Percentiles rank a stretch among this genome's conserved stretches.
Evolutionary conservation across 2,329 filamentous ascomycete genomes (phyloP).

Genomic region (Penicillium sp.): DNA sequence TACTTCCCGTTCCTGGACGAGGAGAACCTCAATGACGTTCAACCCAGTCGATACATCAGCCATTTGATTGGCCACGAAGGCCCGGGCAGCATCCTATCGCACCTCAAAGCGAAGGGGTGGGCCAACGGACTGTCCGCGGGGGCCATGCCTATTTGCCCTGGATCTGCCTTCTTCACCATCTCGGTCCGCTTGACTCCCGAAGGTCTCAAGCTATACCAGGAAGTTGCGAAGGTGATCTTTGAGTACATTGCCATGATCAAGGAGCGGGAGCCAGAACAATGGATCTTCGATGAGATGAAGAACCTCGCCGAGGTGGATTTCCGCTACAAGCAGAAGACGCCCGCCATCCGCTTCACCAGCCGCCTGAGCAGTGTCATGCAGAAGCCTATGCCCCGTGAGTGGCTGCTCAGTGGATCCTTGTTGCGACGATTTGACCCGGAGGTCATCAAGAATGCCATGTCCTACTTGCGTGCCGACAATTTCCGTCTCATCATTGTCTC

Average conservation of each 20-base stretch:
- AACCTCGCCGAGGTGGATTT: constrained; percentile 89
- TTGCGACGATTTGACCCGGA: constrained; percentile 73
- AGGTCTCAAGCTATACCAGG: constrained; percentile 72
- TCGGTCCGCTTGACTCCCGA: constrained; percentile 77
- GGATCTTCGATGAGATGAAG: constrained; percentile 92
- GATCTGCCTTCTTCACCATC: constrained; percentile 73
- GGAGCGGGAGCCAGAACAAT: constrained; percentile 73
- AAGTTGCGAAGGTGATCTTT: constrained; percentile 78
- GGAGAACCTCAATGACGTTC: constrained; percentile 68
- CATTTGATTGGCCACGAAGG: constrained; percentile 90
- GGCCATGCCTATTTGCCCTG: constrained; percentile 68
- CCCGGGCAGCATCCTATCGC: constrained; percentile 83
- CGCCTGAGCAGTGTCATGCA: constrained; percentile 84
- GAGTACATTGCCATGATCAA: constrained; percentile 85
- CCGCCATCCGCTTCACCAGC: constrained; percentile 83
- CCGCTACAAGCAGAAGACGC: constrained; percentile 88
- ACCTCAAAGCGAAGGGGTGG: constrained; percentile 86
- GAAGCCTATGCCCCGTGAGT: constrained; percentile 76
- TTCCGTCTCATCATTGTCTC: constrained; percentile 79
- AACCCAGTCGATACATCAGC: constrained; percentile 78
- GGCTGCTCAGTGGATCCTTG: constrained; percentile 74
- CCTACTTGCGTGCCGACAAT: constrained; percentile 76
- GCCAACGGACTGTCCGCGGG: constrained; percentile 77
- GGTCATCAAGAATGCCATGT: constrained; percentile 68
- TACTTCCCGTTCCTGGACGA: constrained; percentile 83